Base-by-base conservation (phyloP, 495 filamentous ascomycete species). In the Bacidia gigantensis region DNA sequence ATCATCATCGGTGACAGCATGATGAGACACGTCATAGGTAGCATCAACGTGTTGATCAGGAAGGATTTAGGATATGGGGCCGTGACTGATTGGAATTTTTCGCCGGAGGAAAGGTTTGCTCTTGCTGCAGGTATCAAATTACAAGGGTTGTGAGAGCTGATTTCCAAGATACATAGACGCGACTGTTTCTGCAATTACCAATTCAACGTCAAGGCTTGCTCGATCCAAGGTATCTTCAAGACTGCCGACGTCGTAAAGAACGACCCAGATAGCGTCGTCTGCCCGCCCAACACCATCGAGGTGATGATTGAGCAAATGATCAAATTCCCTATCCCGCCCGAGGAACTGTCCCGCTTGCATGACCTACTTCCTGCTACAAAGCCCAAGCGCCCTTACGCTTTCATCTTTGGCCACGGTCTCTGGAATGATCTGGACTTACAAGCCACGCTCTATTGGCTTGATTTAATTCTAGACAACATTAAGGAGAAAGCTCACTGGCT, bases 21-120 rank as follows among this genome's bases (percentile, higher is more conserved):
- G 73, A 62, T 76, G 54, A 65, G 73, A 45, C 73, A 76, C 58
- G 65, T 76, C 12, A 69, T 75, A 43, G 73, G 73, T 11, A 72
- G 70, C 32, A 58, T 76, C 47, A 76, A 76, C 52, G 68, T 76
- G 22, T 51, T 75, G 26, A 54, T 76, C 29, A 62, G 73, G 21
- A 68, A 71, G 56, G 68, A 76, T 57, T 47, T 76, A 46, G 73
- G 73, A 24, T 76, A 73, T 46, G 73, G 73, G 21, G 73, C 70
- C 42, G 73, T 76, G 11, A 76, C 73, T 5, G 64, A 75, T 58
- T 76, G 73, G 73, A 76, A 76, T 49, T 76, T 76, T 48, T 58
- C 64, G 3, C 54, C 63, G n/a, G 60, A 71, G 38, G 73, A 76
- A 54, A 72, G 62, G 73, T 72, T 58, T 26, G 64, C 25, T 20